Evolutionary conservation across 2,329 filamentous ascomycete species (phyloP).

Genomic region (Calonectria multiphialidica): DNA sequence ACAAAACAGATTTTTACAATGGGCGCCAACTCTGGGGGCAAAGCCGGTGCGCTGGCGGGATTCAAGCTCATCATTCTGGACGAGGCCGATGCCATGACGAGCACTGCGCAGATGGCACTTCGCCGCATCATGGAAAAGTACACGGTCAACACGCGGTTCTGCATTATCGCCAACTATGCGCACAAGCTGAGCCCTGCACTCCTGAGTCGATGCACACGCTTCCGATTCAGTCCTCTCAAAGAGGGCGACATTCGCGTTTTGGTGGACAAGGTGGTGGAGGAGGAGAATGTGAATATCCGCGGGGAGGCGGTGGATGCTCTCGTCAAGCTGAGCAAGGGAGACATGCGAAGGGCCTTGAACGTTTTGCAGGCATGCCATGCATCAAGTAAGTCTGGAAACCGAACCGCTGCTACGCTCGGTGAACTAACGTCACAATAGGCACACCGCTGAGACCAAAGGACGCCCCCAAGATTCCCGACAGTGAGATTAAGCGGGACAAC

Average conservation of each 20-base stretch:
- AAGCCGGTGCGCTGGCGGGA: constrained; percentile 68
- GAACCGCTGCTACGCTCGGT: not conserved
- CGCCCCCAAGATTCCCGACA: constrained; percentile 69
- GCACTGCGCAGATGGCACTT: constrained; percentile 96
- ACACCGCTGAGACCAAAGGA: constrained; percentile 75
- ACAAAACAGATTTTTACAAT: constrained; percentile 95
- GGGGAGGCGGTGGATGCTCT: constrained; percentile 85
- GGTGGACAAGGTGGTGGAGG: constrained; percentile 89
- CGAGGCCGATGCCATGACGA: constrained; percentile 99
- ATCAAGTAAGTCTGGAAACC: constrained; percentile 71
- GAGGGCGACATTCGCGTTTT: constrained; percentile 86
- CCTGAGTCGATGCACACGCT: constrained; percentile 92
- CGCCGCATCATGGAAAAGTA: constrained; percentile 99
- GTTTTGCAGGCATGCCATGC: constrained; percentile 97
- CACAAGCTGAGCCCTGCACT: constrained; percentile 96
- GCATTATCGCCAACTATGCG: constrained; percentile 98
- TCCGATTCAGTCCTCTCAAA: constrained; percentile 94
- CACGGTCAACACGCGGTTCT: constrained; percentile 96
- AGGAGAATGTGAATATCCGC: constrained; percentile 88
- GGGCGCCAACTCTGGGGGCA: constrained; percentile 65
- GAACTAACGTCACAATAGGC: constrained; percentile 55
- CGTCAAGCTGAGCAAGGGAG: constrained; percentile 89
- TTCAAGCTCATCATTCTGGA: constrained; percentile 98
- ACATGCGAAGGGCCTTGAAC: constrained; percentile 95
- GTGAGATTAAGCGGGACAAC: constrained; percentile 78